Evolutionary conservation across 2,329 filamentous ascomycete genomes (phyloP), one percentile per base, ranked within the genome.

Genomic region (Emergomyces pasteurianus): DNA sequence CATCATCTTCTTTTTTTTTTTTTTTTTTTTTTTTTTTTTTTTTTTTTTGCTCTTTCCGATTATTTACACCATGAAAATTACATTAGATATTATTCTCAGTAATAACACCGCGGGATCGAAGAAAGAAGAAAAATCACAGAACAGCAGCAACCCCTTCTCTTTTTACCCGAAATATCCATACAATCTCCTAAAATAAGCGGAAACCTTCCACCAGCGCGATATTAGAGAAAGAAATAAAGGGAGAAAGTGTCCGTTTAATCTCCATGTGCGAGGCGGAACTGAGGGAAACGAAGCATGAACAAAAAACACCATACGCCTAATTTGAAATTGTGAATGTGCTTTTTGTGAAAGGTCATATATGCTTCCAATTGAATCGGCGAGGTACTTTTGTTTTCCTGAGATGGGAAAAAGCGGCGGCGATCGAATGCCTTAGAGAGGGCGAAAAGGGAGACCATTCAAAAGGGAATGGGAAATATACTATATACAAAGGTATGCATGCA

Each of bases 21-120:
- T 23, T 38, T 14, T 21, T 54, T 54, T 36, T 40, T 3, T 21
- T 21, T 40, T 72, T 72, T 58, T 56, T 57, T 43, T 0, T 31
- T 12, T n/a, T 57, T 57, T 28, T 18, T 8, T n/a, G 23, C 18
- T 6, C 12, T 18, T 23, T 40, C 2, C 23, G 10, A 23, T 28
- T 28, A 28, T 18, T 40, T 42, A 26, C 36, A 28, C 7, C 2
- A 38, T 36, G 28, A 34, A 43, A 57, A 31, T 26, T 23, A 56
- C 53, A 57, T 46, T 56, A 56, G 38, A 57, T 57, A 46, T 57
- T 57, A 46, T n/a, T 23, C 14, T 28, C 23, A 10, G 31, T n/a
- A n/a, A n/a, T n/a, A 46, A 26, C 26, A 28, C 16, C 6, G 38
- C 16, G 12, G 23, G 26, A 42, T 26, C 14, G 26, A 42, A 26